Base-by-base conservation (phyloP, 208 protist genomes). In the Crithidia mellificae region DNA sequence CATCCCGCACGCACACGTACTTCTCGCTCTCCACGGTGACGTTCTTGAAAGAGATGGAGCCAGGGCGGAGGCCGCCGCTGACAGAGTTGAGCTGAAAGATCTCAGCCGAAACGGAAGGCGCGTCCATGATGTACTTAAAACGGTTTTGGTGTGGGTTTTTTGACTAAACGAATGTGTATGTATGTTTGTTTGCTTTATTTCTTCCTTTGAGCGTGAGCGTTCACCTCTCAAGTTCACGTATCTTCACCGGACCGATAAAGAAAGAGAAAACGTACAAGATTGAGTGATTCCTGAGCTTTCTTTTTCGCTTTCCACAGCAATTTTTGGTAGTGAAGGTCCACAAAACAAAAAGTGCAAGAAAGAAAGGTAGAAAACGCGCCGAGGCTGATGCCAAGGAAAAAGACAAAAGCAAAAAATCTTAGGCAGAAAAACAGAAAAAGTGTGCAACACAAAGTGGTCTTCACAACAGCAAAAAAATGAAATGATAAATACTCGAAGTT, bases 1-100 rank as follows among this genome's bases (percentile, higher is more conserved):
- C 84, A 68, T 99, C 98, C 43, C 98, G 88, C 44, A 99, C 88
- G 69, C 97, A 99, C 34, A 99, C 96, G 77, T 95, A 99, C 78
- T 98, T 99, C 54, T 99, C 98, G 55, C 93, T 97, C 72, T 99
- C 93, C 70, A 99, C 85, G 7, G 98, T 99, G 50, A 99, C 87
- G 25, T 94, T 98, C 43, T 96, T 93, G 74, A 99, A 99, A 19
- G 86, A 84, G 69, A 99, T 97, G 38, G 84, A 81, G 43, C 86
- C 85, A 3, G 94, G 85, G 47, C 89, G 87, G 44, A 99, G 96
- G 30, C 98, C 98, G 17, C 87, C 91, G 12, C 74, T 58, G 36
- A 97, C 89, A 24, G 79, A 82, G 80, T 92, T 95, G 20, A 97
- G 84, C 63, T 97, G 87, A 67, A 94, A 96, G 24, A 96, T 63